Conservation (phyloP, 169 alveolate genomes). For the Cryptosporidium sp. region DNA sequence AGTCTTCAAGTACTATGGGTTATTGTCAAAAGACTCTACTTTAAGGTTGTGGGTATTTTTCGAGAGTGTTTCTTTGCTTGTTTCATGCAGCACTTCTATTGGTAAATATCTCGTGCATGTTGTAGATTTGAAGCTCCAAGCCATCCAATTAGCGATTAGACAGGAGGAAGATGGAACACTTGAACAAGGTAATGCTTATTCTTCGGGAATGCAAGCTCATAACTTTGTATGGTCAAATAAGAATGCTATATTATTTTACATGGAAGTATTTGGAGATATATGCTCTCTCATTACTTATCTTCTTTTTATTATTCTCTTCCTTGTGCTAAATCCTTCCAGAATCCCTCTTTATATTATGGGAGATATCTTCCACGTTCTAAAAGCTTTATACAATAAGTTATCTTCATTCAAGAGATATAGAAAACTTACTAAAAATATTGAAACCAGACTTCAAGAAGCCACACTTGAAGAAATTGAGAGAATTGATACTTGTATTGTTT, state of each 20-base stretch:
- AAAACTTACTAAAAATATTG: constrained; percentile 75
- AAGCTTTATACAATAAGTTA: constrained; percentile 75
- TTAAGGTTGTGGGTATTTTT: constrained; percentile 88
- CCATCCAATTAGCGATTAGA: constrained; percentile 12
- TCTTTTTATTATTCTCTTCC: constrained; percentile 79
- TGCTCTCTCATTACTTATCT: constrained; percentile 35
- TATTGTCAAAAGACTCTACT: constrained; percentile 82
- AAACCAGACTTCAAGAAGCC: constrained; percentile 83
- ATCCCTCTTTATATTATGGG: constrained; percentile 89
- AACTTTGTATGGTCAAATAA: constrained; percentile 51
- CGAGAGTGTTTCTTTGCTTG: constrained; percentile 80
- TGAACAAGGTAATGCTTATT: constrained; percentile 5
- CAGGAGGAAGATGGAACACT: constrained; percentile 1
- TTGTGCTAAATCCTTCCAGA: constrained; percentile 85
- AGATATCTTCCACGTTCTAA: constrained; percentile 85
- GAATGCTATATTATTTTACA: constrained; percentile 41
- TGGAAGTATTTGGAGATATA: constrained; percentile 55
- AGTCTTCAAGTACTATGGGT: constrained; percentile 78
- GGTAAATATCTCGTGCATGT: constrained; percentile 77
- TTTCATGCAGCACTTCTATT: constrained; percentile 77
- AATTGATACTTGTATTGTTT: constrained; percentile 88
- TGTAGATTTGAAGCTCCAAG: constrained; percentile 76
- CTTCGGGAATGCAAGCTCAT: constrained; percentile 9
- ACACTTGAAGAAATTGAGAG: constrained; percentile 85
- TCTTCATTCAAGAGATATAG: constrained; percentile 78